Conservation (phyloP, 495 filamentous ascomycete genomes). For the Penicillium riverlandense region DNA sequence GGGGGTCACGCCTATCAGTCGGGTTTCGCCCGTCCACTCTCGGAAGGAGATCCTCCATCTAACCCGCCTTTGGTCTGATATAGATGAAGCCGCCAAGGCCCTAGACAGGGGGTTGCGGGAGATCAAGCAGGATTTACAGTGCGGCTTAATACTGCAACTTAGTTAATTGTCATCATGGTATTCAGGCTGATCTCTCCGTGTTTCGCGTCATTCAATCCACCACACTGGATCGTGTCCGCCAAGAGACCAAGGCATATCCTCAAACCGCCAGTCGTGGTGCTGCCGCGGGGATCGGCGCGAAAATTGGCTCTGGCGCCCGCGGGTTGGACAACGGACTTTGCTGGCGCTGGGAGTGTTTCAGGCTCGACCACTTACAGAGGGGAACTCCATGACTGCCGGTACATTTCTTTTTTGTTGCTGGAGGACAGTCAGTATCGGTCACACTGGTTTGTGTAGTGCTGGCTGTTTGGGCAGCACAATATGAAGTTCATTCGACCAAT, state of each 20-base stretch:
- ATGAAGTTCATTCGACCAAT: too few relatives aligned
- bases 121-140: background rate
- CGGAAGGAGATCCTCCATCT: conserved; percentile 2
- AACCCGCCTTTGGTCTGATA: conserved; percentile 10
- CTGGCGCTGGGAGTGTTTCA: conserved; percentile 11
- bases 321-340: conserved; percentile 4
- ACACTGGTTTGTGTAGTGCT: too few relatives aligned
- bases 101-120: conserved; percentile 2
- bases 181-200: too few relatives aligned
- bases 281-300: conserved; percentile 5
- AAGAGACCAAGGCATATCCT: conserved; percentile 6
- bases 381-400: background rate
- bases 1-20: too few relatives aligned
- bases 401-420: too few relatives aligned
- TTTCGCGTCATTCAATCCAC: background rate
- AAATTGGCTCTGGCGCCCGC: conserved; percentile 1
- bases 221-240: conserved; percentile 5
- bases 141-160: background rate
- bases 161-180: too few relatives aligned
- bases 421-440: too few relatives aligned
- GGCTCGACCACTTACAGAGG: conserved; percentile 7
- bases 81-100: conserved; percentile 10
- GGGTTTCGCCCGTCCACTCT: background rate
- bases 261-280: background rate
- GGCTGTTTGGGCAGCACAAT: too few relatives aligned